These are phyloP conservation scores for Phyllosticta citribraziliensis DNA, from an alignment of 2,329 filamentous ascomycete species.

Conservation along the genomic window DNA sequence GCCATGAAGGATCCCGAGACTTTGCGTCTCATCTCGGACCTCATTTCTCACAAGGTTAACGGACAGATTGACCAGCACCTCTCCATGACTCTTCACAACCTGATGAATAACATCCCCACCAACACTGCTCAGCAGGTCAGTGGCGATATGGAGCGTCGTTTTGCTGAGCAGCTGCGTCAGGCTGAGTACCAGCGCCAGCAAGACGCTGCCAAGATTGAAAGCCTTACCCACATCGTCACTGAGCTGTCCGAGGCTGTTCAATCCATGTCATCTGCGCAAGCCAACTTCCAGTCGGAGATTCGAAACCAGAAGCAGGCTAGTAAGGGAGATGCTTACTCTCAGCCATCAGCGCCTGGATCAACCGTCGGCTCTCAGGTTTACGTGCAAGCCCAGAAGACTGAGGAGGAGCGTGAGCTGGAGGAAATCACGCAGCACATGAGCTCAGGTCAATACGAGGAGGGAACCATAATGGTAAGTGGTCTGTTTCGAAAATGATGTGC, in stretches of 20 bases:
- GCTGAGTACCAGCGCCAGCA: constrained; percentile 42
- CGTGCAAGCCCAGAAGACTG: constrained; percentile 33
- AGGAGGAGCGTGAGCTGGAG: constrained; percentile 49
- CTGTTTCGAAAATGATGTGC: not conserved
- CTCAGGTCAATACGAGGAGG: constrained; percentile 40
- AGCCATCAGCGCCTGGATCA: constrained; percentile 12
- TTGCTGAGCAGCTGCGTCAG: constrained; percentile 42
- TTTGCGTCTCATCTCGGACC: constrained; percentile 61
- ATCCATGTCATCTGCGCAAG: constrained; percentile 58
- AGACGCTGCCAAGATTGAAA: constrained; percentile 58
- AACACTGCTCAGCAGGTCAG: constrained; percentile 59
- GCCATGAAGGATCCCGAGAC: constrained; percentile 67
- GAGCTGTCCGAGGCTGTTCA: constrained; percentile 60
- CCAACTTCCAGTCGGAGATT: constrained; percentile 53
- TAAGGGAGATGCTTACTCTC: constrained; percentile 38
- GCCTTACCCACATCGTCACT: constrained; percentile 58
- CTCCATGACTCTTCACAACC: constrained; percentile 47
- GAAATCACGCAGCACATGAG: constrained; percentile 54
- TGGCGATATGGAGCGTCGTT: constrained; percentile 55
- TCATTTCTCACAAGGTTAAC: constrained; percentile 57
- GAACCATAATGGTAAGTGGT: constrained; percentile 31
- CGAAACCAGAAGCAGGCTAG: constrained; percentile 31
- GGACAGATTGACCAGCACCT: constrained; percentile 62
- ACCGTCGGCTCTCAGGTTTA: not conserved
- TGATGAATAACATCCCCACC: constrained; percentile 53